Evolutionary conservation across 768 basidiomycete genomes (phyloP).

Genomic region (Suillus sp.): DNA sequence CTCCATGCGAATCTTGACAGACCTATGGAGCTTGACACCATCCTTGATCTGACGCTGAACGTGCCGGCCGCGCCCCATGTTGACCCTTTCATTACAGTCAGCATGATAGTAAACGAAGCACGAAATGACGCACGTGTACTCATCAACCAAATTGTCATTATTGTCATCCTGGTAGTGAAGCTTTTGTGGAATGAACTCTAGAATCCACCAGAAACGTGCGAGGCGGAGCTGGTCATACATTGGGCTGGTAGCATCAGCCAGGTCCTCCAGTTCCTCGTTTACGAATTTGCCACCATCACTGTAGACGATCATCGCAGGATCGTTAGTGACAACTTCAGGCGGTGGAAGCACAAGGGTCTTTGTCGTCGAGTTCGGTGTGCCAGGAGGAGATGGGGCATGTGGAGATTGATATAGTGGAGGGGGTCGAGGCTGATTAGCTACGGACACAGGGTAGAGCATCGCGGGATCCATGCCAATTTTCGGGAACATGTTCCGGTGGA

Average conservation of each 20-base stretch:
- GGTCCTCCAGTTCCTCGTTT: constrained; percentile 64
- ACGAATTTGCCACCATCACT: constrained; percentile 26
- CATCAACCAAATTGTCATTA: constrained; percentile 18
- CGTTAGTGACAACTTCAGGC: constrained; percentile 22
- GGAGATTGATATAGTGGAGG: constrained; percentile 36
- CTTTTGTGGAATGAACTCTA: constrained; percentile 54
- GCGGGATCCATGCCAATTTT: constrained; percentile 49
- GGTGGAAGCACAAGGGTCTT: constrained; percentile 15
- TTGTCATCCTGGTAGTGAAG: constrained; percentile 30
- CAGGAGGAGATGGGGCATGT: constrained; percentile 16
- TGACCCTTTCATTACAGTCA: constrained; percentile 24
- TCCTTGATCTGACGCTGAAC: constrained; percentile 41
- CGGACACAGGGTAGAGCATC: constrained; percentile 42
- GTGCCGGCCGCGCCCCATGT: constrained; percentile 43
- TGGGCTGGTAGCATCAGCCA: constrained; percentile 54
- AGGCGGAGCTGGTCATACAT: constrained; percentile 60
- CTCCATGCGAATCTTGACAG: constrained; percentile 54
- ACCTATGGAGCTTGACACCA: constrained; percentile 46
- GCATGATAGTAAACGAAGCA: not conserved
- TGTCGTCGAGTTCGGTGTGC: constrained; percentile 12
- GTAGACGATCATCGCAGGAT: constrained; percentile 21
- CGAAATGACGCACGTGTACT: constrained; percentile 22
- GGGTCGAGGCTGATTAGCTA: constrained; percentile 28
- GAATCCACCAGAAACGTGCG: constrained; percentile 59
- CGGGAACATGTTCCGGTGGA: constrained; percentile 46